Evolutionary conservation across 176 grass and related monocot species (phyloP).

Genomic region (Miscanthus lutarioriparius): DNA sequence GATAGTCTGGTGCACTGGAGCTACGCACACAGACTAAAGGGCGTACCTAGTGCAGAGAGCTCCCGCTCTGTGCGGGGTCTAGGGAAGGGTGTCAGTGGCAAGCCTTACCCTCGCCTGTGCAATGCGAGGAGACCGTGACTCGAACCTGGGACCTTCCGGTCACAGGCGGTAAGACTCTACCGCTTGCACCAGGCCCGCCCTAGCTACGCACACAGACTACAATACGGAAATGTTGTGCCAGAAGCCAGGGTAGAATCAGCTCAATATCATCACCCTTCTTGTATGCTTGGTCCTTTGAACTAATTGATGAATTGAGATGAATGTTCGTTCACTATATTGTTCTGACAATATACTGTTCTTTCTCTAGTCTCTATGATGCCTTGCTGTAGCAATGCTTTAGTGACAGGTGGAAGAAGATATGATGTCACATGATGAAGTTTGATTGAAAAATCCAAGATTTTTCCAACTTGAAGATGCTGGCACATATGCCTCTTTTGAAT

Average conservation of each 20-base stretch:
- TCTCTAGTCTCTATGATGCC: slow-evolving; percentile 9
- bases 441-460: neutral
- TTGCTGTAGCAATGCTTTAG: slow-evolving; percentile 20
- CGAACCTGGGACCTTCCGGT: no score
- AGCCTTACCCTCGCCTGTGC: no score
- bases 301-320: slow-evolving; percentile 21
- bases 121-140: no score
- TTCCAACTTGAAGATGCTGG: slow-evolving; percentile 10
- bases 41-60: no score
- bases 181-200: no score
- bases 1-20: neutral
- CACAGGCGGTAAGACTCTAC: no score
- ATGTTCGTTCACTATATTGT: neutral
- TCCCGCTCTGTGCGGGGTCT: no score
- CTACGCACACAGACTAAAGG: neutral
- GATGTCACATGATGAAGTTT: neutral
- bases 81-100: no score
- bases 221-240: slow-evolving; percentile 14
- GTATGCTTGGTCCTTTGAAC: neutral
- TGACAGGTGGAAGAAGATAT: slow-evolving; percentile 2
- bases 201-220: no score
- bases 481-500: slow-evolving; percentile 6
- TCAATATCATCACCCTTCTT: neutral
- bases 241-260: neutral
- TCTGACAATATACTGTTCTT: slow-evolving; percentile 14